Evolutionary conservation across 768 basidiomycete species (phyloP), one percentile per base, ranked within the genome.

Genomic region (Pulveroboletus frians): DNA sequence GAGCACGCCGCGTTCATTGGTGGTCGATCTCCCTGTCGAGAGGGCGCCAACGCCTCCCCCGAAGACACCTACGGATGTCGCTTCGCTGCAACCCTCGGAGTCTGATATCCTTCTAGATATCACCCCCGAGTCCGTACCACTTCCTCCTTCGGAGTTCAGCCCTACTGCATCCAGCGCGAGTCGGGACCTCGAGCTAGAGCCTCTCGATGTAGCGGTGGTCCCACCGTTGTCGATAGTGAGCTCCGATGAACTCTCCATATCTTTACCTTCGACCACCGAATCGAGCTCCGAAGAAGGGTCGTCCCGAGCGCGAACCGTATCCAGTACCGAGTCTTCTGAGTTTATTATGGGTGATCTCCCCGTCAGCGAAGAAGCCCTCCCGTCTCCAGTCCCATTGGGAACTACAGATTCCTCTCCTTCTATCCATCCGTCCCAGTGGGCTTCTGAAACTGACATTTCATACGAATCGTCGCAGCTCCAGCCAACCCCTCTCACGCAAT

Each of bases 401-500:
- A 62, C 52, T n/a, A 55, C 62, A 63, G 17, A 76, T 69, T 52
- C 74, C 60, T 52, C 69, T 43, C 59, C 74, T 43, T 67, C 74
- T 35, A 52, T 76, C 50, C 64, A 69, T 40, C 67, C 69, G 48
- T 72, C 75, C 38, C 56, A 71, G 21, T 90, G 85, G 84, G 80
- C 76, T 3, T 63, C 75, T 3, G 82, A 81, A 57, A 84, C 82
- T 0, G 81, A 87, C 46, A 61, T 73, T 9, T 84, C 88, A 0
- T 91, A 85, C 53, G 88, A 90, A 18, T 89, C 89, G 0, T 85
- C 86, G 1, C 69, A 85, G n/a, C 70, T 92, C 20, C 72, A 70
- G 5, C 82, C 88, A 1, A 88, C 89, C 2, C 85, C 84, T 15
- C 83, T 84, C 18, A 70, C 79, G 4, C 74, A 69, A 39, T 73